These are phyloP conservation scores for Sporothrix inflata DNA, from an alignment of 2,329 filamentous ascomycete genomes.

Conservation along the genomic window DNA sequence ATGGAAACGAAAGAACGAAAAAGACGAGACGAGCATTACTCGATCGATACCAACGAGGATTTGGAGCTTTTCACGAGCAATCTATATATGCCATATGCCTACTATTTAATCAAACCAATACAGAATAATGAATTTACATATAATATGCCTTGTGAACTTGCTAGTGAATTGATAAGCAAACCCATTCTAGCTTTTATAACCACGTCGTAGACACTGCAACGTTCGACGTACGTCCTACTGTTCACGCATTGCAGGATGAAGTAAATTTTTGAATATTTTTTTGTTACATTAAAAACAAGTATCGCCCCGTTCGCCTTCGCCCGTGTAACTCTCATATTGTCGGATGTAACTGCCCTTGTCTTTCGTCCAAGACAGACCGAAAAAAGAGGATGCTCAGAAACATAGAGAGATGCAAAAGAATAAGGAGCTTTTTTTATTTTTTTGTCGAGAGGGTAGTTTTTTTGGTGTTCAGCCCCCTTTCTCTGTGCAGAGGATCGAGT, in stretches of 20 bases:
- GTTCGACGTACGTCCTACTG: too few species aligned
- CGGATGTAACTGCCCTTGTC: neutral
- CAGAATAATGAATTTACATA: neutral
- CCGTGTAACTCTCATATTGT: neutral
- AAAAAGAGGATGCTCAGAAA: neutral
- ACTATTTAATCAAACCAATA: constrained; percentile 7
- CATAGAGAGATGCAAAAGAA: constrained; percentile 11
- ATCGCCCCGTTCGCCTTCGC: constrained; percentile 11
- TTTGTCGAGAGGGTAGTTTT: constrained; percentile 21
- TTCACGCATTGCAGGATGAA: neutral
- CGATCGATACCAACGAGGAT: constrained; percentile 9
- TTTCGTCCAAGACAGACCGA: neutral
- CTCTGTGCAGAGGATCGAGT: neutral
- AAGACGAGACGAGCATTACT: neutral
- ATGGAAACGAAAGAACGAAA: constrained; percentile 13
- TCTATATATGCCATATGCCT: neutral
- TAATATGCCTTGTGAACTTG: neutral
- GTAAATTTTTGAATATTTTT: constrained; percentile 7
- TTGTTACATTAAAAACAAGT: constrained; percentile 10
- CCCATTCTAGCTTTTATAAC: neutral
- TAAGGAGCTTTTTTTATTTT: constrained; percentile 21
- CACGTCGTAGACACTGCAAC: too few species aligned
- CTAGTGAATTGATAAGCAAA: neutral
- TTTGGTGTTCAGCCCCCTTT: constrained; percentile 11
- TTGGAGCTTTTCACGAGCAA: neutral